Evolutionary conservation across 306 rosid species (phyloP).

Genomic region (Prunus fruticosa): DNA sequence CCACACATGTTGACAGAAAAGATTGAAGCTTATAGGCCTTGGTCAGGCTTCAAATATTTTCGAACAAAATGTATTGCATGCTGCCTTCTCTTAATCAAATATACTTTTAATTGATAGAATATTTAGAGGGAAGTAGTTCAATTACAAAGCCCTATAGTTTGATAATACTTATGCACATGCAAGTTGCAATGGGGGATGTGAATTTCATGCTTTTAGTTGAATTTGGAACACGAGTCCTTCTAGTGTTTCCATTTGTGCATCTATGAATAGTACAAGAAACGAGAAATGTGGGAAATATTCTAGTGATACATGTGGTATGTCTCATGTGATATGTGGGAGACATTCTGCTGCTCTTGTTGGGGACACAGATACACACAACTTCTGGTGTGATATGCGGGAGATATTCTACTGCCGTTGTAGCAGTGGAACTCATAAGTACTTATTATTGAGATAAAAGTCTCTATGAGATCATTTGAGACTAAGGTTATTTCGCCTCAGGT

Average conservation of each 20-base stretch:
- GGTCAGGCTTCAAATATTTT: not conserved
- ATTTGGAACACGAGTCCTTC: not conserved
- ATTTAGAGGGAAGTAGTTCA: not conserved
- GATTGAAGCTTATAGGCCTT: not conserved
- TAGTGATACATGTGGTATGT: not conserved
- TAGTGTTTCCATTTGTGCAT: not conserved
- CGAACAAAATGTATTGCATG: not conserved
- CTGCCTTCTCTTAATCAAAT: too few relatives aligned
- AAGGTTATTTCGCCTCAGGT: conserved; percentile 45
- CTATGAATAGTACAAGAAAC: not conserved
- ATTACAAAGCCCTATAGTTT: not conserved
- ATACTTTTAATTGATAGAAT: too few relatives aligned
- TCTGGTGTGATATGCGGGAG: not conserved
- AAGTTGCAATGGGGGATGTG: not conserved
- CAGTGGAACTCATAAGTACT: not conserved
- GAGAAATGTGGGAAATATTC: not conserved
- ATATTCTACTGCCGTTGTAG: not conserved
- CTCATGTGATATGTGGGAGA: not conserved
- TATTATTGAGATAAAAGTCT: not conserved
- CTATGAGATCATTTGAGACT: not conserved
- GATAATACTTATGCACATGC: not conserved
- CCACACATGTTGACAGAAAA: not conserved
- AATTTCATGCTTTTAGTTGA: not conserved
- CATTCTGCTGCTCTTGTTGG: not conserved
- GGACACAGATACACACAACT: not conserved